Percentiles rank a stretch among this genome's conserved stretches.
These are phyloP conservation scores for Corylus americana DNA, from an alignment of 306 rosid species.

Conservation along the genomic window DNA sequence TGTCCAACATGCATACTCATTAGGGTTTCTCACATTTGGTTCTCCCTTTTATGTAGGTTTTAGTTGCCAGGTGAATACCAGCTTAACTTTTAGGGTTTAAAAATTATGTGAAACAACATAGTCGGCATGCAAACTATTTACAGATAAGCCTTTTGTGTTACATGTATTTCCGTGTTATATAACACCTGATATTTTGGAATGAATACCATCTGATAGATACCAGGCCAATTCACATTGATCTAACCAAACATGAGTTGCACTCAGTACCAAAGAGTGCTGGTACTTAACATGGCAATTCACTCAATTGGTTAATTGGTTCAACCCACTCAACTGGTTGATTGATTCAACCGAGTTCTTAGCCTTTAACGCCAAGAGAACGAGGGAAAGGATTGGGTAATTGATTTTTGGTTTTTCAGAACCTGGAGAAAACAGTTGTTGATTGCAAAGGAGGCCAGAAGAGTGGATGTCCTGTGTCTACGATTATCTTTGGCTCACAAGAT, in stretches of 20 bases:
- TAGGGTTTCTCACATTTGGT: background rate
- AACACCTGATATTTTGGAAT: background rate
- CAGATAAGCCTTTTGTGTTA: background rate
- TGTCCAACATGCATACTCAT: background rate
- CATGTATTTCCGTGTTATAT: background rate
- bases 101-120: conserved; percentile 5
- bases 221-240: background rate
- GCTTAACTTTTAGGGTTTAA: background rate
- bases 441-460: conserved; percentile 93
- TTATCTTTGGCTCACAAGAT: conserved; percentile 68
- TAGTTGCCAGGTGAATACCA: background rate
- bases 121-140: background rate
- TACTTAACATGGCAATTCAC: background rate
- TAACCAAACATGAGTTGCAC: background rate
- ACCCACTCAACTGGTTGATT: background rate
- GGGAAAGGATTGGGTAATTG: conserved; percentile 23
- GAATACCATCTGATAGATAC: background rate
- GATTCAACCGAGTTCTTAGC: background rate
- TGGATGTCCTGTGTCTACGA: conserved; percentile 69
- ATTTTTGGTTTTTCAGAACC: conserved; percentile 51
- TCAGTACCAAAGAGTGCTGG: background rate
- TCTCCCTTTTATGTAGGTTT: background rate
- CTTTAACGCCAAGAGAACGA: background rate
- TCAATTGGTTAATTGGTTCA: background rate
- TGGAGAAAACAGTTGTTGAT: conserved; percentile 78